Percentiles rank a stretch among this genome's conserved stretches.
These are phyloP conservation scores for Cercophora scortea DNA, from an alignment of 495 filamentous ascomycete species.

Conservation along the genomic window DNA sequence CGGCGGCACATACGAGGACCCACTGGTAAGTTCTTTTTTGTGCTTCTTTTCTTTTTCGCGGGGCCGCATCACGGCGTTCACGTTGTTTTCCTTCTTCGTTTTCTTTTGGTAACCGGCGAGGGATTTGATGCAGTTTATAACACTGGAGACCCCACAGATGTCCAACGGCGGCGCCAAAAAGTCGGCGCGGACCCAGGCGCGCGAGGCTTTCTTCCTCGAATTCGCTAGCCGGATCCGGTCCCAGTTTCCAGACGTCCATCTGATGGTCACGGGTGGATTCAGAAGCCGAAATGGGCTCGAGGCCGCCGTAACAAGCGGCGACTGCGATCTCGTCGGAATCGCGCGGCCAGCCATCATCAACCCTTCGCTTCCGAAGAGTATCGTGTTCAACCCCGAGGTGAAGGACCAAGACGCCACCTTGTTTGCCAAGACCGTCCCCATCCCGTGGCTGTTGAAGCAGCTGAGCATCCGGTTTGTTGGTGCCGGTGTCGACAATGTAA, in stretches of 20 bases:
- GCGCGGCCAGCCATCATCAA: slow-evolving; percentile 45
- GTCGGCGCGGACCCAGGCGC: slow-evolving; percentile 28
- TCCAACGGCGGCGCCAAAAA: not conserved
- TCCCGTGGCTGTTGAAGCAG: not conserved
- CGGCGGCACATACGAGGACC: slow-evolving; percentile 52
- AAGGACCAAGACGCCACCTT: slow-evolving; percentile 41
- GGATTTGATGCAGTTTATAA: no score
- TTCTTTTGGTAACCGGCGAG: not conserved
- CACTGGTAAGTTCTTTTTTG: slow-evolving; percentile 21
- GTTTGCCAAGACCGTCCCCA: slow-evolving; percentile 18
- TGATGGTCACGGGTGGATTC: slow-evolving; percentile 47
- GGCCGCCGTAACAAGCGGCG: slow-evolving; percentile 38
- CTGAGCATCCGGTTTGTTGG: not conserved
- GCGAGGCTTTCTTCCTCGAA: slow-evolving; percentile 58
- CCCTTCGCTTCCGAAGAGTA: slow-evolving; percentile 37
- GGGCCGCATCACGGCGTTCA: no score
- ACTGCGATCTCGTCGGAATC: slow-evolving; percentile 54
- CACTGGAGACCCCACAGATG: slow-evolving; percentile 3
- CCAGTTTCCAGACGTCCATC: slow-evolving; percentile 33
- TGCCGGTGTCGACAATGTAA: not conserved
- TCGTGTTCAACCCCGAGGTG: slow-evolving; percentile 46
- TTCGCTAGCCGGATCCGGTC: slow-evolving; percentile 41
- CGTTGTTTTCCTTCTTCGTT: no score
- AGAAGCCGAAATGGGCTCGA: slow-evolving; percentile 47
- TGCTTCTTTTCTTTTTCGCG: no score